phyloP scores from a whole-genome alignment of 805 yeast genomes.

The Sugiyamaella marilandica region DNA sequence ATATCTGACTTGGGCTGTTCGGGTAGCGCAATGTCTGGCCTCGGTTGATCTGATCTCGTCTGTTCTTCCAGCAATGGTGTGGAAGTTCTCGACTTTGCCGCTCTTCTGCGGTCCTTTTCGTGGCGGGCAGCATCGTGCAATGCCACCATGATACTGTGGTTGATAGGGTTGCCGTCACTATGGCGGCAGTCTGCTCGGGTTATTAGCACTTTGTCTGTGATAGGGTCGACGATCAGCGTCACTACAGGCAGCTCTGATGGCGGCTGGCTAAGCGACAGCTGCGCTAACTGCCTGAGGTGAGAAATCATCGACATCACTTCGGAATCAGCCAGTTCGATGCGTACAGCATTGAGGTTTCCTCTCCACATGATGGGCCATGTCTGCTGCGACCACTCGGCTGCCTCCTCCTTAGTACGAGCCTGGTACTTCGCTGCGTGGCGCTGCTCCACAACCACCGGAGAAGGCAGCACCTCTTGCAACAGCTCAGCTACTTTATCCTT shows the following conservation, averaged over 20 bases:
- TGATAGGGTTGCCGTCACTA: slow-evolving; percentile 44
- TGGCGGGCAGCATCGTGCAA: slow-evolving; percentile 56
- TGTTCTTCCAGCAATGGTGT: neutral
- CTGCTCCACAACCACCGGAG: slow-evolving; percentile 7
- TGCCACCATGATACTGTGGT: slow-evolving; percentile 73
- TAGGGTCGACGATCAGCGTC: slow-evolving; percentile 62
- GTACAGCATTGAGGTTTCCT: slow-evolving; percentile 61
- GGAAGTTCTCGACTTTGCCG: slow-evolving; percentile 1
- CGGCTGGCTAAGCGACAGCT: slow-evolving; percentile 23
- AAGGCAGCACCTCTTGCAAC: slow-evolving; percentile 1
- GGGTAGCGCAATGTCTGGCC: neutral
- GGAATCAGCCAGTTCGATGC: slow-evolving; percentile 44
- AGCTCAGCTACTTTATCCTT: slow-evolving; percentile 20
- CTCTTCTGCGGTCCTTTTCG: slow-evolving; percentile 43
- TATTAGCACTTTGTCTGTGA: slow-evolving; percentile 38
- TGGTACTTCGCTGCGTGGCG: slow-evolving; percentile 50
- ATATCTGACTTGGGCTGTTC: neutral
- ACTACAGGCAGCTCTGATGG: slow-evolving; percentile 41
- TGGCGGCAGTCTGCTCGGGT: slow-evolving; percentile 39
- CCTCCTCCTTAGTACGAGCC: slow-evolving; percentile 69
- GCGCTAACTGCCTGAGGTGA: slow-evolving; percentile 31
- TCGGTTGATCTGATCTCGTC: neutral
- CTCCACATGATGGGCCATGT: slow-evolving; percentile 92
- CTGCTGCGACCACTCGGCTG: slow-evolving; percentile 55
- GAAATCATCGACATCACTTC: slow-evolving; percentile 43